A percentile compares a stretch with the other conserved stretches of the same genome.
These are phyloP conservation scores for Dendrobium nobile DNA, from an alignment of 106 monocot species.

Conservation along the genomic window DNA sequence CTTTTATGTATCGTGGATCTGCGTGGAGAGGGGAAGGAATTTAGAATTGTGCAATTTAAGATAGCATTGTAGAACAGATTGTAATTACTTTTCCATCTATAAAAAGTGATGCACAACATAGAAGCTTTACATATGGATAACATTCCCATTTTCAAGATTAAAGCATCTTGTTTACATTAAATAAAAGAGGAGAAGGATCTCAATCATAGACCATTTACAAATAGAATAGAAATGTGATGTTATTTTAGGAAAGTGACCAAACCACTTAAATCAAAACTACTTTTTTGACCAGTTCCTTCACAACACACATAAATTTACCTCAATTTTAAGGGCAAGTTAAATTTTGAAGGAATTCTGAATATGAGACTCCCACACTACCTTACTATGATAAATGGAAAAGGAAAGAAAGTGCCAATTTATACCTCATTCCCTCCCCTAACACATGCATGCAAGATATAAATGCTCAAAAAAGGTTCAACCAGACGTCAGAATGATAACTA, in stretches of 20 bases:
- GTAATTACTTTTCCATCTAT: neutral
- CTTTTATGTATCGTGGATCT: neutral
- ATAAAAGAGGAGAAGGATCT: neutral
- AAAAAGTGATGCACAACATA: neutral
- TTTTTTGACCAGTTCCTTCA: neutral
- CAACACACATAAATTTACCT: neutral
- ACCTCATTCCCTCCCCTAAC: neutral
- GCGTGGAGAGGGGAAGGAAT: neutral
- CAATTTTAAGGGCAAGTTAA: neutral
- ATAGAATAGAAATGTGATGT: neutral
- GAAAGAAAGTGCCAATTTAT: neutral
- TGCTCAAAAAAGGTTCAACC: no score
- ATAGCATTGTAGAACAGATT: neutral
- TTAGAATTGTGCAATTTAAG: neutral
- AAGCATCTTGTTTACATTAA: neutral
- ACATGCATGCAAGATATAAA: neutral
- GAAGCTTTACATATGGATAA: slow-evolving; percentile 1
- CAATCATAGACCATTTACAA: neutral
- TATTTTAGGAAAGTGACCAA: neutral
- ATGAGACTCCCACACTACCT: neutral
- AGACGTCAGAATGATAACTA: neutral
- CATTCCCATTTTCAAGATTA: neutral
- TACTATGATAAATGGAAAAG: neutral
- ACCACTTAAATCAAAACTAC: neutral
- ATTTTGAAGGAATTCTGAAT: neutral